Evolutionary conservation across 2,329 filamentous ascomycete genomes (phyloP), one percentile per base, ranked within the genome.

Genomic region (Pseudogymnoascus sp.): DNA sequence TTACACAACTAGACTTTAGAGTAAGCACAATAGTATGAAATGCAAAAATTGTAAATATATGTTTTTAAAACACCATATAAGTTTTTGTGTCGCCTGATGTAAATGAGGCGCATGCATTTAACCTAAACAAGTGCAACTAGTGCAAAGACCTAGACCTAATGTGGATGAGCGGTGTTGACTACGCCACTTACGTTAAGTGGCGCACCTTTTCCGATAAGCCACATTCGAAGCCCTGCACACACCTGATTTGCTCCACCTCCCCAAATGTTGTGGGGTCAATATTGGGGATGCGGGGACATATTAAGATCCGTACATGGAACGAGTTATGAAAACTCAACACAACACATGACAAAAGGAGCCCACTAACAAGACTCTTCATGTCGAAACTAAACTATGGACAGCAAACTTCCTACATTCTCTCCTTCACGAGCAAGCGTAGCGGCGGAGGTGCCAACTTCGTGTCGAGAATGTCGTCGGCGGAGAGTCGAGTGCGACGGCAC

Each of bases 401-500:
- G 14, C 59, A 43, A 60, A 38, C 59, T 24, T 24, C 33, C 59
- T 16, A 16, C 6, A 28, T 14, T 19, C 24, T 60, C 59, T 38
- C 59, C 59, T 26, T 41, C 59, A 12, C n/a, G 16, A 33, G 33
- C 59, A 26, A 38, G 35, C 22, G 33, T 37, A 60, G 56, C 28
- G 33, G 31, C 59, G 22, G 59, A 60, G 22, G 59, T 11, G 33
- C 59, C 59, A 28, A 60, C 59, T 26, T 60, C 59, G n/a, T 60
- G 59, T 60, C 59, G 59, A 38, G 59, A 60, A 43, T 60, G 59
- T 19, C 33, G 38, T 16, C 59, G 59, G 31, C 59, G 59, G 24
- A 41, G 38, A 28, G 59, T 43, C 59, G 38, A 60, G 16, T 60
- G 59, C 33, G 59, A 60, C 31, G 59, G 59, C 59, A 60, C 59